Evolutionary conservation across 139 green algal species (phyloP), one percentile per base, ranked within the genome.

Genomic region (Chlamydomonas sphaeroides): DNA sequence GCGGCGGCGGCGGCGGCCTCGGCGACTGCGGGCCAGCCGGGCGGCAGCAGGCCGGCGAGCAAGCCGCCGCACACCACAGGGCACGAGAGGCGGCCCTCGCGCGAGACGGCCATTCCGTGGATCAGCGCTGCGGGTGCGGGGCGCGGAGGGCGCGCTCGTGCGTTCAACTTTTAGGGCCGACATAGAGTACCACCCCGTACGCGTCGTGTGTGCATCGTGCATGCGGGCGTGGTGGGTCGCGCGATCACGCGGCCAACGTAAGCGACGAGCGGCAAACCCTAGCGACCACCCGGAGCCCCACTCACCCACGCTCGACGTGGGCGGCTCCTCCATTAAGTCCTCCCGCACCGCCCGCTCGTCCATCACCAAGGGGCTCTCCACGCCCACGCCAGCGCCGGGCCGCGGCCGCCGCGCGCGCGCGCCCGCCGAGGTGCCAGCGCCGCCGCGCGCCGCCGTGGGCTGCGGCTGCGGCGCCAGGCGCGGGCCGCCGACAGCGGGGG

Each of bases 61-160:
- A 83, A 32, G 39, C 62, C 76, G 18, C 76, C 76, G 41, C 42
- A 61, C 36, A 36, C 39, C 30, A 83, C n/a, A 8, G 76, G 76
- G 76, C 76, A 83, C 41, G 76, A 74, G 28, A 83, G 39, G 32
- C 76, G 63, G 62, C 76, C 76, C 76, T 83, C 76, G 39, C 76
- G 42, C 45, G 76, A 83, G 8, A 83, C 62, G 6, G 76, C 41
- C 28, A 83, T 17, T 10, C 63, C 76, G 23, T 83, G 49, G 4
- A 87, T 26, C 23, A 79, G 62, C 36, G 72, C 72, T 79, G 72
- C 26, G 39, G 28, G 39, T 1, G 56, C 3, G 57, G 1, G 17
- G 14, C 10, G 63, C 5, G 53, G 26, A 62, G 35, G 63, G 56
- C 35, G n/a, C n/a, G n/a, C n/a, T n/a, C n/a, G n/a, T n/a, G n/a